Evolutionary conservation across 2,329 filamentous ascomycete species (phyloP).

Genomic region (Neofusicoccum sp.): DNA sequence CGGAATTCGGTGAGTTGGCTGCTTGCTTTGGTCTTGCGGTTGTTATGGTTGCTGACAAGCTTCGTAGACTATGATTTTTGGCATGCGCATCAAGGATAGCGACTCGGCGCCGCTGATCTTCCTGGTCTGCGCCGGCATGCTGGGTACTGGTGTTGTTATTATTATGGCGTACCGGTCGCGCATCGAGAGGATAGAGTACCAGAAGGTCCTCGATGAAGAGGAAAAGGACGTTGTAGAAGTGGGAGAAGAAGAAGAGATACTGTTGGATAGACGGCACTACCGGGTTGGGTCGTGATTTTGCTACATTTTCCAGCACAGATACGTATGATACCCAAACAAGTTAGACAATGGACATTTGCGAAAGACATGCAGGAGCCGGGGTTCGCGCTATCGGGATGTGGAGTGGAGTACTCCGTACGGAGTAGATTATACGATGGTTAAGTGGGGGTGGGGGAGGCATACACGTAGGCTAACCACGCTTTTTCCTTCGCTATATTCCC

Average conservation of each 20-base stretch:
- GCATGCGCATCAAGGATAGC: not conserved
- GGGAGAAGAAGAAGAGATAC: conserved; percentile 7
- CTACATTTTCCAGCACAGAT: no score
- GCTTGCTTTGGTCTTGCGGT: not conserved
- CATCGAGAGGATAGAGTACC: not conserved
- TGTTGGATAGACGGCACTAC: not conserved
- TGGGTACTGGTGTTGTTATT: not conserved
- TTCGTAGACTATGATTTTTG: conserved; percentile 1
- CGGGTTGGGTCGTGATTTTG: not conserved
- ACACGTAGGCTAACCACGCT: no score
- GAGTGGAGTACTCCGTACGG: no score
- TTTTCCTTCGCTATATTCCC: no score
- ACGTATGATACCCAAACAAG: no score
- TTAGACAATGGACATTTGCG: no score
- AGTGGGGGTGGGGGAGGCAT: no score
- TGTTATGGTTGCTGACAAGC: not conserved
- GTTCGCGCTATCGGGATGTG: no score
- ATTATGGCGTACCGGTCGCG: conserved; percentile 5
- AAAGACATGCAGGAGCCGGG: no score
- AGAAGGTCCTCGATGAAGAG: conserved; percentile 12
- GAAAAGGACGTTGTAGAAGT: conserved; percentile 14
- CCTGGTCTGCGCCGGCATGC: not conserved
- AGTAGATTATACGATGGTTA: no score
- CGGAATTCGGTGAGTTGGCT: conserved; percentile 10
- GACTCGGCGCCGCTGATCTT: conserved; percentile 1